These are phyloP conservation scores for Globisporangium spiculum DNA, from an alignment of 352 stramenopile species.

Conservation along the genomic window DNA sequence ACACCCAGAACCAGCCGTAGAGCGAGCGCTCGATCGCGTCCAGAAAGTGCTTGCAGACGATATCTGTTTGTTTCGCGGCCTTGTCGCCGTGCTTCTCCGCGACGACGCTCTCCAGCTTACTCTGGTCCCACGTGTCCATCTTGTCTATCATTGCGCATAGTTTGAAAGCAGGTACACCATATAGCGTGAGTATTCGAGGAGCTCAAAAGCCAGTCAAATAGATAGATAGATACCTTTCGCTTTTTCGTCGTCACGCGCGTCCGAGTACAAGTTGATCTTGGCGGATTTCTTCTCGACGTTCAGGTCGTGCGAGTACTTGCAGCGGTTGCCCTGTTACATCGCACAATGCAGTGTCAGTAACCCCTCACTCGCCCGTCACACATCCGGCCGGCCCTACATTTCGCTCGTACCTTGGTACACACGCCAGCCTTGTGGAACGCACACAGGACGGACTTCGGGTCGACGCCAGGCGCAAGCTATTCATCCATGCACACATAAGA, in stretches of 20 bases:
- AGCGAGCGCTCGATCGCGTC: conserved; percentile 89
- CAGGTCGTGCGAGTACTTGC: conserved; percentile 90
- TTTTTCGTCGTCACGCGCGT: conserved; percentile 70
- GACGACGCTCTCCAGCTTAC: conserved; percentile 86
- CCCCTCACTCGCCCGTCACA: not conserved
- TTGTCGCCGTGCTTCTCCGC: conserved; percentile 85
- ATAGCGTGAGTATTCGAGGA: not conserved
- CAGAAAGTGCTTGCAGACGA: conserved; percentile 90
- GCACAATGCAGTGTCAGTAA: conserved; percentile 2
- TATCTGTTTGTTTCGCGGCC: conserved; percentile 79
- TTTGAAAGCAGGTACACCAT: not conserved
- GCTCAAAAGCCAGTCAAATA: not conserved
- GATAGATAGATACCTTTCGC: conserved; percentile 25
- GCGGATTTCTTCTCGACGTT: conserved; percentile 83
- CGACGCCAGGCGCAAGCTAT: conserved; percentile 81
- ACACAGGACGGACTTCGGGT: conserved; percentile 88
- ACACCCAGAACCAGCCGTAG: conserved; percentile 91
- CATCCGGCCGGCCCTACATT: not conserved
- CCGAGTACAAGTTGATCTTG: conserved; percentile 90
- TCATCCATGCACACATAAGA: not conserved
- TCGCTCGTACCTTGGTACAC: conserved; percentile 68
- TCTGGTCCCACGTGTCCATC: conserved; percentile 87
- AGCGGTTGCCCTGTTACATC: conserved; percentile 60
- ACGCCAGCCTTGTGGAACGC: conserved; percentile 88
- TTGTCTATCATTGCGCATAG: conserved; percentile 34